These are phyloP conservation scores for Prunus dulcis DNA, from an alignment of 306 rosid species.

Conservation along the genomic window DNA sequence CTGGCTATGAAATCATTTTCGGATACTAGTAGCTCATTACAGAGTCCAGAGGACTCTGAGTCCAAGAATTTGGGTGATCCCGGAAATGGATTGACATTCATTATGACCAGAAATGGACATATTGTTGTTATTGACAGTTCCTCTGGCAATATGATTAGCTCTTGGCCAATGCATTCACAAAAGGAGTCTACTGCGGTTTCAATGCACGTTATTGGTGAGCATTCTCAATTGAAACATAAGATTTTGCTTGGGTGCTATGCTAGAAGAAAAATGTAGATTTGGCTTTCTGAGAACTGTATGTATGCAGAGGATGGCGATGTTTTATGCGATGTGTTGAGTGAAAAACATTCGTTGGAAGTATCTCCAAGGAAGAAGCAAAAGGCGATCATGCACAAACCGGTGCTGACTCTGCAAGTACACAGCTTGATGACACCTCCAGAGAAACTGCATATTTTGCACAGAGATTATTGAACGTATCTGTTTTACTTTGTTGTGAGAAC, in stretches of 20 bases:
- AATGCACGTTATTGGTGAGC: slow-evolving; percentile 68
- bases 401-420: slow-evolving; percentile 42
- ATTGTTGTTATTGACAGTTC: slow-evolving; percentile 45
- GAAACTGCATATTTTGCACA: slow-evolving; percentile 32
- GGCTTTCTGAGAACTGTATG: slow-evolving; percentile 19
- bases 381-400: slow-evolving; percentile 26
- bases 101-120: slow-evolving; percentile 52
- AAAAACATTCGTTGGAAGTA: slow-evolving; percentile 27
- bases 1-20: slow-evolving; percentile 45
- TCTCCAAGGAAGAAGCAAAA: slow-evolving; percentile 36
- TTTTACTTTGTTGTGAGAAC: slow-evolving; percentile 70
- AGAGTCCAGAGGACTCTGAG: slow-evolving; percentile 36
- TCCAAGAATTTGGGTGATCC: slow-evolving; percentile 38
- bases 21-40: slow-evolving; percentile 36
- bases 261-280: neutral
- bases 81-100: slow-evolving; percentile 42
- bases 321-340: slow-evolving; percentile 38
- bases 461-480: slow-evolving; percentile 33
- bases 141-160: slow-evolving; percentile 52
- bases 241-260: neutral
- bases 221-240: slow-evolving; percentile 19
- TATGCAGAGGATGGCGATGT: slow-evolving; percentile 48
- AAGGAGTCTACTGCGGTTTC: slow-evolving; percentile 56
- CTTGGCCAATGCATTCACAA: slow-evolving; percentile 33
- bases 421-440: slow-evolving; percentile 33